Evolutionary conservation across 1,284 basidiomycete species (phyloP).

Genomic region (Ganoderma resinaceum): DNA sequence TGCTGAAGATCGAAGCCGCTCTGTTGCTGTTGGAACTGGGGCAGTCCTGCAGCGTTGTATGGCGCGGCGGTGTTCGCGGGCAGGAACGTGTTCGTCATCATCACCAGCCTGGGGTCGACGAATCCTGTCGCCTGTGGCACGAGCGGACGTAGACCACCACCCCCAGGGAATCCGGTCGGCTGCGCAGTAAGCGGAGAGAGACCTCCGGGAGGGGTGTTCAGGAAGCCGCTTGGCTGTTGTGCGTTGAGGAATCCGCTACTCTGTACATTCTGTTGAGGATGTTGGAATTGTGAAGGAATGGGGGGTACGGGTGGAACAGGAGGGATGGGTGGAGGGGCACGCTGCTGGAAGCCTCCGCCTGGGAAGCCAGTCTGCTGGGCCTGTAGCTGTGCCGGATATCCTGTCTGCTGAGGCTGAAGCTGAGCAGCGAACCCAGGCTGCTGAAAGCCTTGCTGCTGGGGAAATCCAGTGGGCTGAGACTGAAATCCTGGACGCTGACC

Average conservation of each 20-base stretch:
- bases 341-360: slow-evolving; percentile 55
- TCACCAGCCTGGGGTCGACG: slow-evolving; percentile 81
- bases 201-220: slow-evolving; percentile 57
- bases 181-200: slow-evolving; percentile 56
- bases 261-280: slow-evolving; percentile 47
- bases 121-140: slow-evolving; percentile 85
- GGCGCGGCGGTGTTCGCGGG: slow-evolving; percentile 73
- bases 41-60: slow-evolving; percentile 64
- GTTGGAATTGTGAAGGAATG: slow-evolving; percentile 64
- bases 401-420: slow-evolving; percentile 49
- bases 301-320: slow-evolving; percentile 67
- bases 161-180: slow-evolving; percentile 62
- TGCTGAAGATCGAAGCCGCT: slow-evolving; percentile 69
- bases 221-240: slow-evolving; percentile 54
- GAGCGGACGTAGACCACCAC: slow-evolving; percentile 53
- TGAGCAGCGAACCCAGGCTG: slow-evolving; percentile 48
- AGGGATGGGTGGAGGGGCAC: slow-evolving; percentile 50
- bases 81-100: slow-evolving; percentile 90
- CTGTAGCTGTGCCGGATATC: slow-evolving; percentile 50
- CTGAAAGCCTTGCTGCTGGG: slow-evolving; percentile 38
- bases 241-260: slow-evolving; percentile 49
- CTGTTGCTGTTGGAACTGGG: slow-evolving; percentile 74
- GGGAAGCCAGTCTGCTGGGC: slow-evolving; percentile 41
- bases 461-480: slow-evolving; percentile 47
- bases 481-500: slow-evolving; percentile 40